phyloP scores from a whole-genome alignment of 2,329 filamentous ascomycete species.

The Cladorrhinum sp. region DNA sequence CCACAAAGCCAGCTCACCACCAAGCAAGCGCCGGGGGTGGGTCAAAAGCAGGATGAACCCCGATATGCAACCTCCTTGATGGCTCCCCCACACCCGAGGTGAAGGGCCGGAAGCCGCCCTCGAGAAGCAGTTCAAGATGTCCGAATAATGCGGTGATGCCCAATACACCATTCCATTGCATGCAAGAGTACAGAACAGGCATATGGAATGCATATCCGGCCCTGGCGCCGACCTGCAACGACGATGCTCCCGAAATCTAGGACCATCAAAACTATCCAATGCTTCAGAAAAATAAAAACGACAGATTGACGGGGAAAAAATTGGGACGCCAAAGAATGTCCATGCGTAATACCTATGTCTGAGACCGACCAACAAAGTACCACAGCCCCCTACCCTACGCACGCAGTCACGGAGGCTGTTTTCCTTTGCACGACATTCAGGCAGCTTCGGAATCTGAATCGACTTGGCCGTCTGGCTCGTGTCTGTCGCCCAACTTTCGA shows the following conservation, averaged over 20 bases:
- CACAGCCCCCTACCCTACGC: conserved; percentile 14
- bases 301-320: background rate
- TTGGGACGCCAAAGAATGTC: background rate
- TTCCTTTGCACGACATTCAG: conserved; percentile 12
- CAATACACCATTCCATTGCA: conserved; percentile 16
- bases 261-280: conserved; percentile 9
- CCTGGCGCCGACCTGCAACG: conserved; percentile 10
- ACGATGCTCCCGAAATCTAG: conserved; percentile 2
- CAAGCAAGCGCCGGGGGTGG: conserved; percentile 12
- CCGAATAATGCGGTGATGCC: conserved; percentile 26
- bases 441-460: background rate
- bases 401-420: conserved; percentile 14
- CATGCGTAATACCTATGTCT: conserved; percentile 12
- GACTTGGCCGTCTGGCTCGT: background rate
- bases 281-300: background rate
- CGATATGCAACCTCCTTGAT: conserved; percentile 22
- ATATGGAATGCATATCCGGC: conserved; percentile 17
- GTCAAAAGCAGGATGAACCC: conserved; percentile 13
- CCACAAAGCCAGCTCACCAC: conserved; percentile 8
- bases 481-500: background rate
- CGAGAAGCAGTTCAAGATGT: conserved; percentile 11
- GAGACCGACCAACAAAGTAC: conserved; percentile 10
- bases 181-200: conserved; percentile 17
- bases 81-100: conserved; percentile 19
- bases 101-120: conserved; percentile 9